phyloP scores from a whole-genome alignment of 2,329 filamentous ascomycete genomes.

The Trichoderma oligosporum region DNA sequence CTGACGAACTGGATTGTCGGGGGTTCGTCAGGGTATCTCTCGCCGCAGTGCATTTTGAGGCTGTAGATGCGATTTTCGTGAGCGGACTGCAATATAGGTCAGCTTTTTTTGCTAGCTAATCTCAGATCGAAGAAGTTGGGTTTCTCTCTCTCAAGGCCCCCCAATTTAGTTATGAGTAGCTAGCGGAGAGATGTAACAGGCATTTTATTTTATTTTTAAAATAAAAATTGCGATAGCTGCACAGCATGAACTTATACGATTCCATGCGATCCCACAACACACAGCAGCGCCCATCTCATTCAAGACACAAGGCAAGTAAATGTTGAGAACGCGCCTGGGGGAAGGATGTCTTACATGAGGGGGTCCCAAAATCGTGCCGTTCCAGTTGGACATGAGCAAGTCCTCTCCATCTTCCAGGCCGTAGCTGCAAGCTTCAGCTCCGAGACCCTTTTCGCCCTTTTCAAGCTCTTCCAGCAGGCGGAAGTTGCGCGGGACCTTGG shows the following conservation, averaged over 20 bases:
- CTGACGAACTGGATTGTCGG: conserved; percentile 90
- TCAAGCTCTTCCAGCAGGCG: conserved; percentile 94
- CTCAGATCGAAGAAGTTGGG: background rate
- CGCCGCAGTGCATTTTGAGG: conserved; percentile 91
- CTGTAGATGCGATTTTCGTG: conserved; percentile 99
- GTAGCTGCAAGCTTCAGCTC: conserved; percentile 95
- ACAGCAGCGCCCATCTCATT: background rate
- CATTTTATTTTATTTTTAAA: too few species aligned
- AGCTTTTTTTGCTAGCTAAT: background rate
- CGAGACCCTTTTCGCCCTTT: conserved; percentile 96
- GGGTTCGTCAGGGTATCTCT: conserved; percentile 82
- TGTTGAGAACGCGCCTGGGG: background rate
- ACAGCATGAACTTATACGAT: background rate
- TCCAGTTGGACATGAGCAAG: conserved; percentile 97
- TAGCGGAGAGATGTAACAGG: too few species aligned
- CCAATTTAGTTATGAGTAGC: too few species aligned
- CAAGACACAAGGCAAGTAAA: background rate
- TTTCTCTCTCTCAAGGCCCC: too few species aligned
- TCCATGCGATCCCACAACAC: too few species aligned
- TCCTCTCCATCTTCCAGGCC: conserved; percentile 92
- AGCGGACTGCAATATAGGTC: conserved; percentile 60
- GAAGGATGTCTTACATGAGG: conserved; percentile 64
- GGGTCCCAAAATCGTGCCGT: conserved; percentile 93
- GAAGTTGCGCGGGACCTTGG: conserved; percentile 88
- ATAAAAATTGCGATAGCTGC: background rate